Percentiles rank a stretch among this genome's conserved stretches.
Conservation (phyloP, 768 basidiomycete genomes). For the Lactarius trivialis region DNA sequence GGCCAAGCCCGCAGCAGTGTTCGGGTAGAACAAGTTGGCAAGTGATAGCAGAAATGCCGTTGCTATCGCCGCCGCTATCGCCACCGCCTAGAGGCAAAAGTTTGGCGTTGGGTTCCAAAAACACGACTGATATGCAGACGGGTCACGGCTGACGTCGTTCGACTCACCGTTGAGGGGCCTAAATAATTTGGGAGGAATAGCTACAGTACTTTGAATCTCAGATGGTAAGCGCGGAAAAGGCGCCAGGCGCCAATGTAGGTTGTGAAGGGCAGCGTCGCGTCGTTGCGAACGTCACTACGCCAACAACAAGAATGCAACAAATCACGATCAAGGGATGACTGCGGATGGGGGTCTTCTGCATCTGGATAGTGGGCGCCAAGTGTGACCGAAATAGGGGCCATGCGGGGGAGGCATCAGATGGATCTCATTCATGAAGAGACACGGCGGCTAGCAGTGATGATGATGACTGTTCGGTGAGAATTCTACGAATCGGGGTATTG, state of each 20-base stretch:
- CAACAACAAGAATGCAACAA: not conserved
- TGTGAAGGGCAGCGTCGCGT: not conserved
- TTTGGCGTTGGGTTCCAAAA: not conserved
- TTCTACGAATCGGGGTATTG: not conserved
- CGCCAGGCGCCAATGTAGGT: not conserved
- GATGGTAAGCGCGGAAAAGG: not conserved
- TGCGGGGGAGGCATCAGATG: not conserved
- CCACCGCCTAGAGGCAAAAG: not conserved
- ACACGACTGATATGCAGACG: not conserved
- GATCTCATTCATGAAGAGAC: slow-evolving; percentile 1
- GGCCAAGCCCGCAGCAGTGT: not conserved
- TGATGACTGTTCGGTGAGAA: not conserved
- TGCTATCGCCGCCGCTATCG: not conserved
- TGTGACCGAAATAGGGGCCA: not conserved
- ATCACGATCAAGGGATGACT: not conserved
- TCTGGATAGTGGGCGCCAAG: not conserved
- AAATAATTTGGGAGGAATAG: not conserved
- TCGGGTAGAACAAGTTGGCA: not conserved
- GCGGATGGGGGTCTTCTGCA: not conserved
- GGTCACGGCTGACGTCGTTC: not conserved
- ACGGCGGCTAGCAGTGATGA: not conserved
- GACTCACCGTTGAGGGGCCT: not conserved
- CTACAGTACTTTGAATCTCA: not conserved
- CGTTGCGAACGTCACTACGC: not conserved
- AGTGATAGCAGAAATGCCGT: not conserved